Conservation (phyloP, 2,329 filamentous ascomycete genomes). For the Atkinsonella hypoxylon region DNA sequence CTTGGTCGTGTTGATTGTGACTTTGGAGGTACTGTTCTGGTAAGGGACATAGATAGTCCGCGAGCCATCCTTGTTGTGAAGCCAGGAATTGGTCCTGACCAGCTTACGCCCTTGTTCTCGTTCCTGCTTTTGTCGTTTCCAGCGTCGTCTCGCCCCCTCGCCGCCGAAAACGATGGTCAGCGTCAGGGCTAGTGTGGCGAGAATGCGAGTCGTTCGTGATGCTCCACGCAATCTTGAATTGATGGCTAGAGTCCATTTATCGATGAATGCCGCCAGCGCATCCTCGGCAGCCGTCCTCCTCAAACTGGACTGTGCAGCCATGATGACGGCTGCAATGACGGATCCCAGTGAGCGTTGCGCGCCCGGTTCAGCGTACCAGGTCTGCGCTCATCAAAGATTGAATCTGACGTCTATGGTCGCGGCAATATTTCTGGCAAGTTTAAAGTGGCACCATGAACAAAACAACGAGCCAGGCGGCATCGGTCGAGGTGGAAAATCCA, state of each 20-base stretch:
- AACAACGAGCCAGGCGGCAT: conserved; percentile 1
- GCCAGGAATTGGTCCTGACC: conserved; percentile 80
- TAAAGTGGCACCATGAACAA: not conserved
- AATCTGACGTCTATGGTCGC: not conserved
- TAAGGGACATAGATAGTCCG: conserved; percentile 93
- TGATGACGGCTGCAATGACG: conserved; percentile 23
- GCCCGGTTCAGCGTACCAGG: not conserved
- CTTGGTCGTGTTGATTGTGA: conserved; percentile 83
- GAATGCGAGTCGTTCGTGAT: conserved; percentile 58
- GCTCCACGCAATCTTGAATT: conserved; percentile 47
- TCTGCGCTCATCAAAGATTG: not conserved
- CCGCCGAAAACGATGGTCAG: conserved; percentile 68
- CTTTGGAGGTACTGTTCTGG: conserved; percentile 76
- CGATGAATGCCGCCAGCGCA: conserved; percentile 51
- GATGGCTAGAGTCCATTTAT: conserved; percentile 44
- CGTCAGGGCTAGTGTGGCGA: conserved; percentile 64
- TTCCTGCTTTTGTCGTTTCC: conserved; percentile 61
- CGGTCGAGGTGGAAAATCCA: not conserved
- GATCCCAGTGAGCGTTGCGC: not conserved
- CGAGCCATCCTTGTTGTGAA: conserved; percentile 88
- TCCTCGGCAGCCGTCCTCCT: conserved; percentile 53
- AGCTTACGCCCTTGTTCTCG: conserved; percentile 72
- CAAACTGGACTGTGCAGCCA: conserved; percentile 84
- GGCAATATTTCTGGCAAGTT: not conserved
- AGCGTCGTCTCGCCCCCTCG: conserved; percentile 70